Conservation (phyloP, 768 basidiomycete species). For the Lanmaoa rubissima region DNA sequence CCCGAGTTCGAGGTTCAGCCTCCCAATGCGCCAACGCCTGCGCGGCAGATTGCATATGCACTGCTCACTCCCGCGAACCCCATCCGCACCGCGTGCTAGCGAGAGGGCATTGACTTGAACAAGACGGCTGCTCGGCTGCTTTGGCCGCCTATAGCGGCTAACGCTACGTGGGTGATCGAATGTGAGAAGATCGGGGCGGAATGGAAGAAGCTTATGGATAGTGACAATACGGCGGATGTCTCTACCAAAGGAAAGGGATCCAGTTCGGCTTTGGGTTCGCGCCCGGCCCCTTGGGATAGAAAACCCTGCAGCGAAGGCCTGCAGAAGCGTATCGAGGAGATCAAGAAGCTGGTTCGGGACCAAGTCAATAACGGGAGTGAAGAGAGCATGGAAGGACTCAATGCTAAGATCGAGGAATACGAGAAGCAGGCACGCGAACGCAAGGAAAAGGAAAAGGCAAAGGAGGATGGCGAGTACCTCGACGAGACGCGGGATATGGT, state of each 20-base stretch:
- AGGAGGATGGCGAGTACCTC: slow-evolving; percentile 6
- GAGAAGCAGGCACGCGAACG: neutral
- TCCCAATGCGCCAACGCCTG: slow-evolving; percentile 39
- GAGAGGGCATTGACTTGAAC: slow-evolving; percentile 26
- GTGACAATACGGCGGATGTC: neutral
- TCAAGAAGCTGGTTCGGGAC: neutral
- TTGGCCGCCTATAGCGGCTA: slow-evolving; percentile 1
- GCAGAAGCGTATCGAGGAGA: slow-evolving; percentile 5
- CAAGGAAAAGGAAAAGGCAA: neutral
- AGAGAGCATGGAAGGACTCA: slow-evolving; percentile 1
- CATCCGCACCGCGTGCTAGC: slow-evolving; percentile 25
- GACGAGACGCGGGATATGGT: slow-evolving; percentile 21
- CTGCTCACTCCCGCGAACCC: slow-evolving; percentile 31
- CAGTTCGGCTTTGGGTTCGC: neutral
- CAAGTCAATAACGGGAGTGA: neutral
- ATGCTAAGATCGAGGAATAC: slow-evolving; percentile 7
- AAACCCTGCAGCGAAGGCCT: neutral
- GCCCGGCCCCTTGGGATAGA: neutral
- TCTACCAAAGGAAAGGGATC: neutral
- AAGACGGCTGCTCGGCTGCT: slow-evolving; percentile 17
- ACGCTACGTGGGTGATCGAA: slow-evolving; percentile 14
- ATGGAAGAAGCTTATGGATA: slow-evolving; percentile 20
- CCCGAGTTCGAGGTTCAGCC: slow-evolving; percentile 43
- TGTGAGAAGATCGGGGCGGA: slow-evolving; percentile 20
- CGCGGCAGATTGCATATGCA: slow-evolving; percentile 44